A percentile compares a stretch with the other conserved stretches of the same genome.
Evolutionary conservation across 2,329 filamentous ascomycete species (phyloP).

Genomic region (Aspergillaceae sp.): DNA sequence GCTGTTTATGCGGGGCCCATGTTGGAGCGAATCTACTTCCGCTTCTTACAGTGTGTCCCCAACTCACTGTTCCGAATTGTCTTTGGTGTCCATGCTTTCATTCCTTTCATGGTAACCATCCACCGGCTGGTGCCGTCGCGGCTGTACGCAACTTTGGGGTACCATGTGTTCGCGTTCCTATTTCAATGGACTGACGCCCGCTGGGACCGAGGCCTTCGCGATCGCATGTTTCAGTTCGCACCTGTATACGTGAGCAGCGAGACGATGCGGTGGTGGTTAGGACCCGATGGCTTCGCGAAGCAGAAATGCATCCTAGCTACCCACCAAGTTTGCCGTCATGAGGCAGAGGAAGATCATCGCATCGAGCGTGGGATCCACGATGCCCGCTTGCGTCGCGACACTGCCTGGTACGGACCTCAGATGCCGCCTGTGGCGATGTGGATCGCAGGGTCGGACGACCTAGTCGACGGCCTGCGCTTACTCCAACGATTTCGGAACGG

Average conservation of each 20-base stretch:
- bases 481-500: slow-evolving; percentile 65
- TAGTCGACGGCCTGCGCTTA: slow-evolving; percentile 73
- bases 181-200: slow-evolving; percentile 79
- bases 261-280: slow-evolving; percentile 93
- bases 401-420: slow-evolving; percentile 72
- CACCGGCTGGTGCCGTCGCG: slow-evolving; percentile 56
- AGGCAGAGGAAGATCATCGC: slow-evolving; percentile 34
- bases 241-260: slow-evolving; percentile 86
- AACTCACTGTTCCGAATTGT: slow-evolving; percentile 67
- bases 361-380: slow-evolving; percentile 11
- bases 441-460: slow-evolving; percentile 72
- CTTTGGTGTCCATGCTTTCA: slow-evolving; percentile 89
- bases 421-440: slow-evolving; percentile 81
- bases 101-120: slow-evolving; percentile 86
- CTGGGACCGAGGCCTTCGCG: slow-evolving; percentile 71
- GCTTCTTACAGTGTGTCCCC: slow-evolving; percentile 76
- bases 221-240: slow-evolving; percentile 85
- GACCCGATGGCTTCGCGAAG: slow-evolving; percentile 70
- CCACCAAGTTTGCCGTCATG: slow-evolving; percentile 59
- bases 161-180: slow-evolving; percentile 79
- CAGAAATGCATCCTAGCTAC: slow-evolving; percentile 85
- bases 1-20: slow-evolving; percentile 83
- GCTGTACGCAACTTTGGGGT: slow-evolving; percentile 74
- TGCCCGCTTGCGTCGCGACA: slow-evolving; percentile 25
- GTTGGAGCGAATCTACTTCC: slow-evolving; percentile 81